Evolutionary conservation across 2,329 filamentous ascomycete species (phyloP).

Genomic region (Colletotrichum camelliae): DNA sequence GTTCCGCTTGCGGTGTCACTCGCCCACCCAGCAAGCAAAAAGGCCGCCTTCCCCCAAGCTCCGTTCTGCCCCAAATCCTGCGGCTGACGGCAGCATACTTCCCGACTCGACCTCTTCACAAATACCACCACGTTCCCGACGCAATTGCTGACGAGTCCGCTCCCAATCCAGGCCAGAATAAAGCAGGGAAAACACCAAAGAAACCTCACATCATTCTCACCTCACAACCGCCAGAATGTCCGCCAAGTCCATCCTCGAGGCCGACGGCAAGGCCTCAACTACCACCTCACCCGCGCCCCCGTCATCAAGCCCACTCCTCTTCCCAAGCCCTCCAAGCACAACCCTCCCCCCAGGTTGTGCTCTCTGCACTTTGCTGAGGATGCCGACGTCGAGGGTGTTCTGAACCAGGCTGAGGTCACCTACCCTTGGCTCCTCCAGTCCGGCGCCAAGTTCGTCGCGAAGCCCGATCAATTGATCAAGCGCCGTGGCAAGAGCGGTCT

Average conservation of each 20-base stretch:
- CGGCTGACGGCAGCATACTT: neutral
- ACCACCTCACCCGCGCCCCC: constrained; percentile 96
- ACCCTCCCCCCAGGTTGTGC: constrained; percentile 87
- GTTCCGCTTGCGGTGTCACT: constrained; percentile 17
- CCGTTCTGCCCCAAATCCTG: neutral
- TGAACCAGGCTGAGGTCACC: constrained; percentile 94
- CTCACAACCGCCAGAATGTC: constrained; percentile 42
- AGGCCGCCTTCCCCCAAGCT: neutral
- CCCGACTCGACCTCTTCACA: neutral
- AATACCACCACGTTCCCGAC: neutral
- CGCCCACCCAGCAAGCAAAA: neutral
- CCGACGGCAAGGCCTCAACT: constrained; percentile 99
- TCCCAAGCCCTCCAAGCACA: constrained; percentile 83
- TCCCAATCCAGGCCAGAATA: neutral
- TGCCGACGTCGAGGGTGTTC: constrained; percentile 79
- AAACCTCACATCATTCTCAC: constrained; percentile 7
- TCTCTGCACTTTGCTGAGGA: constrained; percentile 93
- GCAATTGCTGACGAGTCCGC: constrained; percentile 1
- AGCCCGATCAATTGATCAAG: constrained; percentile 99
- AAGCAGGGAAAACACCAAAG: constrained; percentile 16
- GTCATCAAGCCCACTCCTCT: constrained; percentile 99
- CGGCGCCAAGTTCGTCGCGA: constrained; percentile 93
- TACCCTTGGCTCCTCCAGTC: constrained; percentile 92
- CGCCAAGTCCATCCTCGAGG: constrained; percentile 95
- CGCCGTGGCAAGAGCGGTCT: constrained; percentile 98